These are phyloP conservation scores for Penicillium crustosum DNA, from an alignment of 2,329 filamentous ascomycete genomes.

Conservation along the genomic window DNA sequence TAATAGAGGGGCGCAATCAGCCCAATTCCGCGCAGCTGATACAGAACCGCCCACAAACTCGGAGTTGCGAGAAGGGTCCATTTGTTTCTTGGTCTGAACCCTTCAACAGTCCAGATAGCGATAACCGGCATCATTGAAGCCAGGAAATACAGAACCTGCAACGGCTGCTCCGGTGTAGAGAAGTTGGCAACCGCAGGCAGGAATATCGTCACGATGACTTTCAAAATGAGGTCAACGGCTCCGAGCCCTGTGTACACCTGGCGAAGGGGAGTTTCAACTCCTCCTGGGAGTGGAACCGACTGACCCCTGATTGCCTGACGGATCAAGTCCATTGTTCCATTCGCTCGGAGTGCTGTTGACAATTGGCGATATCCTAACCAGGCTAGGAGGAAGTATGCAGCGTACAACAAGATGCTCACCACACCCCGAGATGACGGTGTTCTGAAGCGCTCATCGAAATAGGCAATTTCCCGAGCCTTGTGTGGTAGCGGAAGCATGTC, in stretches of 20 bases:
- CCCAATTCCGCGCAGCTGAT: conserved; percentile 19
- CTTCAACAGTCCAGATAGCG: conserved; percentile 18
- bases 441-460: conserved; percentile 13
- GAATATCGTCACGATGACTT: conserved; percentile 11
- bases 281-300: neutral
- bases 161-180: conserved; percentile 8
- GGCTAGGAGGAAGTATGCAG: conserved; percentile 5
- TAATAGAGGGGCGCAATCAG: conserved; percentile 29
- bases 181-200: conserved; percentile 6
- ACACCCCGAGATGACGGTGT: conserved; percentile 4
- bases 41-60: conserved; percentile 17
- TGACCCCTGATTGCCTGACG: neutral
- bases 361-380: conserved; percentile 9
- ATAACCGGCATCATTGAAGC: conserved; percentile 13
- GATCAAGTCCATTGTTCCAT: conserved; percentile 12
- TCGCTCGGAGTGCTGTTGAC: conserved; percentile 7
- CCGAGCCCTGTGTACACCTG: conserved; percentile 9
- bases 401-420: neutral
- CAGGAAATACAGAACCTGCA: conserved; percentile 17
- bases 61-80: conserved; percentile 18
- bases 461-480: conserved; percentile 5
- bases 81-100: conserved; percentile 15
- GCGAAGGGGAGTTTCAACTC: conserved; percentile 1
- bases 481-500: conserved; percentile 13
- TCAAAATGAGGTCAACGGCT: conserved; percentile 11